These are phyloP conservation scores for Ceratocystiopsis minuta DNA, from an alignment of 2,329 filamentous ascomycete species.

Conservation along the genomic window DNA sequence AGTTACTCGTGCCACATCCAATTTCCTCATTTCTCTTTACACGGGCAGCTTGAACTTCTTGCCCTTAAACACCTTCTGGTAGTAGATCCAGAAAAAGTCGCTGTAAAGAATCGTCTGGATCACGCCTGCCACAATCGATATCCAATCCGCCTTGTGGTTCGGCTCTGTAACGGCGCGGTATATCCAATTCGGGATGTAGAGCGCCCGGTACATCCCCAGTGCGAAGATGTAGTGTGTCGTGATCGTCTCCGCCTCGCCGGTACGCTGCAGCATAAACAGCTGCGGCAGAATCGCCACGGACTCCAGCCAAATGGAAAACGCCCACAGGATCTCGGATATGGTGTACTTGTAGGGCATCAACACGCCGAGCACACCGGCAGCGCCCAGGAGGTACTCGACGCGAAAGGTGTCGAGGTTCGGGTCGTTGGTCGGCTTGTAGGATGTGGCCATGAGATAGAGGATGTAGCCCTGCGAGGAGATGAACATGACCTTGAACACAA, in stretches of 20 bases:
- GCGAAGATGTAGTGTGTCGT: constrained; percentile 96
- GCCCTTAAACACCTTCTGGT: constrained; percentile 82
- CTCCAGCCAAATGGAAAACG: constrained; percentile 97
- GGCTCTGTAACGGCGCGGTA: constrained; percentile 68
- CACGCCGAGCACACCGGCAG: constrained; percentile 59
- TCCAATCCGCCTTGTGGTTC: constrained; percentile 59
- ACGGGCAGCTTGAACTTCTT: constrained; percentile 79
- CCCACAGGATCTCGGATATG: constrained; percentile 76
- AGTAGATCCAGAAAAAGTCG: constrained; percentile 99
- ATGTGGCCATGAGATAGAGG: constrained; percentile 93
- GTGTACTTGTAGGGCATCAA: constrained; percentile 76
- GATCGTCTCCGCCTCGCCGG: constrained; percentile 97
- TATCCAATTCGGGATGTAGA: constrained; percentile 99
- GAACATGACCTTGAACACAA: constrained; percentile 90
- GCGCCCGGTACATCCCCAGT: constrained; percentile 71
- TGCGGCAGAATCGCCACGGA: constrained; percentile 92
- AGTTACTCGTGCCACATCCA: no score
- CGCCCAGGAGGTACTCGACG: constrained; percentile 80
- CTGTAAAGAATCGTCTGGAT: constrained; percentile 92
- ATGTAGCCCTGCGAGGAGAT: constrained; percentile 81
- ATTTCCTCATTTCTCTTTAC: constrained; percentile 22
- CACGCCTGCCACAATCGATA: constrained; percentile 74
- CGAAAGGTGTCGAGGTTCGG: constrained; percentile 95
- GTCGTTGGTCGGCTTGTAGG: constrained; percentile 95
- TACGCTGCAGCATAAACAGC: constrained; percentile 94